A percentile compares a stretch with the other conserved stretches of the same genome.
Conservation (phyloP, 2,329 filamentous ascomycete species). For the Calonectria naviculata region DNA sequence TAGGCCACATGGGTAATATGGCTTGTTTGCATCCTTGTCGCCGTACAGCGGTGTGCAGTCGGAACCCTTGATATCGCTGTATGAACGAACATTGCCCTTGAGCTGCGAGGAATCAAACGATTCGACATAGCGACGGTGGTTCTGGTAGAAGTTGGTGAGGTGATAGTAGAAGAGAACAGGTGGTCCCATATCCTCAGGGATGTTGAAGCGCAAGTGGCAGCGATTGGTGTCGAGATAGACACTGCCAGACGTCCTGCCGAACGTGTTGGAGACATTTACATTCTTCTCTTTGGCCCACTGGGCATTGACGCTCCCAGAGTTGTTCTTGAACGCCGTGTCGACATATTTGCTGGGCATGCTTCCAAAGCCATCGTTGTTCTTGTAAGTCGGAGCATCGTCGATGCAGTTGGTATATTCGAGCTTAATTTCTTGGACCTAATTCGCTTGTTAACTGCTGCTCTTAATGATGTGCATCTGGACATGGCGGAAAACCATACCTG, state of each 20-base stretch:
- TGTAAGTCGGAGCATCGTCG: slow-evolving; percentile 60
- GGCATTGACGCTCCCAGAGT: slow-evolving; percentile 51
- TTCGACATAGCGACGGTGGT: slow-evolving; percentile 95
- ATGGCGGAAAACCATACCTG: slow-evolving; percentile 63
- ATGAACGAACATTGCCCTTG: slow-evolving; percentile 72
- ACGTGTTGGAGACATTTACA: slow-evolving; percentile 49
- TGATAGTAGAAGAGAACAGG: slow-evolving; percentile 95
- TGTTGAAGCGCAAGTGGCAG: slow-evolving; percentile 82
- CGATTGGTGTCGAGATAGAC: slow-evolving; percentile 52
- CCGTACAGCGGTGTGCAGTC: slow-evolving; percentile 80
- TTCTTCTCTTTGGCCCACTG: slow-evolving; percentile 55
- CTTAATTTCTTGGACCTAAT: slow-evolving; percentile 86
- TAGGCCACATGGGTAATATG: slow-evolving; percentile 94
- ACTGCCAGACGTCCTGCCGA: slow-evolving; percentile 24
- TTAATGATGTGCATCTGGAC: background rate
- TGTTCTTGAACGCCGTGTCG: slow-evolving; percentile 76
- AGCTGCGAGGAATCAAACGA: slow-evolving; percentile 88
- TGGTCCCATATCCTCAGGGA: slow-evolving; percentile 82
- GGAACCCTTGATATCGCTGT: slow-evolving; percentile 70
- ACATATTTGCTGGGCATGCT: slow-evolving; percentile 69
- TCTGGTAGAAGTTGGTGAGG: slow-evolving; percentile 98
- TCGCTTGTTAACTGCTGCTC: slow-evolving; percentile 19
- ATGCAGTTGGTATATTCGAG: slow-evolving; percentile 91
- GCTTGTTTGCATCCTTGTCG: slow-evolving; percentile 63
- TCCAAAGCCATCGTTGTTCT: slow-evolving; percentile 47